Conservation (phyloP, 345 rosid genomes). For the Eucalyptus tenuipes region DNA sequence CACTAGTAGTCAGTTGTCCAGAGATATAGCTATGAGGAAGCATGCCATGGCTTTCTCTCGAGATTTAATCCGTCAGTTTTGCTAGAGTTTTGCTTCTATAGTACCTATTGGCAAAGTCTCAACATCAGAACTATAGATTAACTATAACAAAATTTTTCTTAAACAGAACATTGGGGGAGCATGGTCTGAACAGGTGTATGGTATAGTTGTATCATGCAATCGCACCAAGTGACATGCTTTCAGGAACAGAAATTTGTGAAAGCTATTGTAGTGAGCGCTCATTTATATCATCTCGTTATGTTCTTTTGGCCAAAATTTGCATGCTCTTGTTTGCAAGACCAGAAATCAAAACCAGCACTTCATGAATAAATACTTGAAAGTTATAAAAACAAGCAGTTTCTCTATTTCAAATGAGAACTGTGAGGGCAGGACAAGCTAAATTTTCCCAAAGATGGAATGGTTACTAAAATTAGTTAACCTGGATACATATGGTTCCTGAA, state of each 20-base stretch:
- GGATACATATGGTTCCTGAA: constrained; percentile 97
- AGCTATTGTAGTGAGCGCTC: not conserved
- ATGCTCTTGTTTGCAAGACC: not conserved
- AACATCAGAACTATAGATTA: not conserved
- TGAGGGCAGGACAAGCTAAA: not conserved
- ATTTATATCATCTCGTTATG: not conserved
- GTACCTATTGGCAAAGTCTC: not conserved
- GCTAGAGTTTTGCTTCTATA: not conserved
- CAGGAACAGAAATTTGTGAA: not conserved
- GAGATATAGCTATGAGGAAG: not conserved
- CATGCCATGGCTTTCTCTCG: not conserved
- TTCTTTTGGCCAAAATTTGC: not conserved
- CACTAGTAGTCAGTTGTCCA: not conserved
- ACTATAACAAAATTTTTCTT: not conserved
- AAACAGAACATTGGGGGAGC: not conserved
- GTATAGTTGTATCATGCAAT: not conserved
- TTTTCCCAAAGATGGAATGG: not conserved
- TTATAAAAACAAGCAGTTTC: not conserved
- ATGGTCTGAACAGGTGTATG: not conserved
- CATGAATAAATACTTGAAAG: not conserved
- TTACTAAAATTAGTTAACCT: constrained; percentile 27
- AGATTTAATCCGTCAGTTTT: not conserved
- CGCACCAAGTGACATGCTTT: not conserved
- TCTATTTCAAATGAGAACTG: not conserved
- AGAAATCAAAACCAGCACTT: not conserved